Percentiles rank a stretch among this genome's conserved stretches.
Conservation (phyloP, 2,329 filamentous ascomycete genomes). For the Sordariomycetes sp. region DNA sequence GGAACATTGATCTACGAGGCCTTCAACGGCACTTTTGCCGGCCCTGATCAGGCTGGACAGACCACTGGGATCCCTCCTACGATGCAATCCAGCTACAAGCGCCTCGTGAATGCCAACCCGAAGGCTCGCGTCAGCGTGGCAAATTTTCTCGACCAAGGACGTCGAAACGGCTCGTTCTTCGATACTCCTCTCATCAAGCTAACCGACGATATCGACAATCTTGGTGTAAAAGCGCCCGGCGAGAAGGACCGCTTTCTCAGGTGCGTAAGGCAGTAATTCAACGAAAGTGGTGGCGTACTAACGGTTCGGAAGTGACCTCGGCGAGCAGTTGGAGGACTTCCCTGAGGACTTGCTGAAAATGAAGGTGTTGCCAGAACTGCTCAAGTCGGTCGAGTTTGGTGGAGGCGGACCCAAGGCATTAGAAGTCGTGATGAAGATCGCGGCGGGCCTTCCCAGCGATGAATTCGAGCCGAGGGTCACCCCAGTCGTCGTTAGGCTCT, state of each 20-base stretch:
- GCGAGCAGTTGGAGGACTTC: conserved; percentile 82
- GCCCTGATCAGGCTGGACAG: conserved; percentile 70
- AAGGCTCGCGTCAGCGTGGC: conserved; percentile 77
- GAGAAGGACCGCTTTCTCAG: conserved; percentile 80
- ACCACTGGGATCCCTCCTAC: conserved; percentile 75
- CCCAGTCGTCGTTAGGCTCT: conserved; percentile 78
- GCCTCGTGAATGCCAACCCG: conserved; percentile 78
- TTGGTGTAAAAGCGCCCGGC: conserved; percentile 75
- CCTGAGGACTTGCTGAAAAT: conserved; percentile 97
- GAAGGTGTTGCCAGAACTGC: conserved; percentile 85
- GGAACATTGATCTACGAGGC: conserved; percentile 80
- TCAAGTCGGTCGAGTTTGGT: conserved; percentile 99
- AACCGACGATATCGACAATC: conserved; percentile 83
- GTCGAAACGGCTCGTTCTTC: conserved; percentile 75
- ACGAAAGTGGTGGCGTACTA: conserved; percentile 10
- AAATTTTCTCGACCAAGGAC: conserved; percentile 84
- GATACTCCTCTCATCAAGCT: conserved; percentile 86
- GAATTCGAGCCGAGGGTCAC: conserved; percentile 80
- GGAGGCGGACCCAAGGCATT: conserved; percentile 91
- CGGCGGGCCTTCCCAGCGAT: conserved; percentile 74
- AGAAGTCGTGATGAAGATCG: conserved; percentile 79
- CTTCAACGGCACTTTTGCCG: conserved; percentile 76
- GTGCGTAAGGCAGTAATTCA: conserved; percentile 21
- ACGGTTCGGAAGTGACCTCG: conserved; percentile 51
- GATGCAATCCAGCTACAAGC: conserved; percentile 88